Evolutionary conservation across 2,329 filamentous ascomycete species (phyloP).

Genomic region (Xylariaceae sp.): DNA sequence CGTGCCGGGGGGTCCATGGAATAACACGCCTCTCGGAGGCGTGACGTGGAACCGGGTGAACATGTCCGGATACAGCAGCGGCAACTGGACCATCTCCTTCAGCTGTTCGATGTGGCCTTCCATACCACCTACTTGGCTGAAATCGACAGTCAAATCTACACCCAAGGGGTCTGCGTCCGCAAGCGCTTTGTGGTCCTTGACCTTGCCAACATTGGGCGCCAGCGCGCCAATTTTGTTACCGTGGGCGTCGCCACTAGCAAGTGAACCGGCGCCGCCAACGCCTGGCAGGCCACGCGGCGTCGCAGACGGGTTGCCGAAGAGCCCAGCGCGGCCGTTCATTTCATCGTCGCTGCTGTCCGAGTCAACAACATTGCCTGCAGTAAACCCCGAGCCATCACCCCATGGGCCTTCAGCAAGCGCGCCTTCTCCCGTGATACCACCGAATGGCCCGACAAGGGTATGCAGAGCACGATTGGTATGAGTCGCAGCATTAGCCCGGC

Average conservation of each 20-base stretch:
- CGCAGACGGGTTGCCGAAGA: conserved; percentile 53
- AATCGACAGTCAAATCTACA: conserved; percentile 86
- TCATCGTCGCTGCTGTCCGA: conserved; percentile 98
- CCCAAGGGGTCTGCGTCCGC: conserved; percentile 93
- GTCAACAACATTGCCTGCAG: conserved; percentile 71
- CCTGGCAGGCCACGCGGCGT: conserved; percentile 42
- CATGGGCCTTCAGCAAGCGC: conserved; percentile 70
- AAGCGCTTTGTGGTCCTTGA: conserved; percentile 86
- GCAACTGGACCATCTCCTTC: conserved; percentile 97
- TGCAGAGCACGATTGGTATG: conserved; percentile 77
- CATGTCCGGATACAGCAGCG: conserved; percentile 88
- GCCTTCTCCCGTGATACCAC: conserved; percentile 69
- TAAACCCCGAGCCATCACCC: conserved; percentile 53
- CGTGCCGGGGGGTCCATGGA: conserved; percentile 94
- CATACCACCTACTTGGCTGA: conserved; percentile 88
- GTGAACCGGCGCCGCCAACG: conserved; percentile 35
- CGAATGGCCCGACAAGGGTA: conserved; percentile 89
- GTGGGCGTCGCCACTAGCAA: conserved; percentile 35
- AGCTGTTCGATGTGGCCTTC: conserved; percentile 93
- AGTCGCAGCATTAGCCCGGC: conserved; percentile 53
- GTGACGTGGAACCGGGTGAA: conserved; percentile 90
- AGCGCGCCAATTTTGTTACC: conserved; percentile 42
- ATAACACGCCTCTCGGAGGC: conserved; percentile 88
- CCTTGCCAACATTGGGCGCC: conserved; percentile 75
- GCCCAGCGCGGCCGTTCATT: conserved; percentile 56